Evolutionary conservation across 495 filamentous ascomycete species (phyloP), one percentile per base, ranked within the genome.

Genomic region (Penicillium malachiteum): DNA sequence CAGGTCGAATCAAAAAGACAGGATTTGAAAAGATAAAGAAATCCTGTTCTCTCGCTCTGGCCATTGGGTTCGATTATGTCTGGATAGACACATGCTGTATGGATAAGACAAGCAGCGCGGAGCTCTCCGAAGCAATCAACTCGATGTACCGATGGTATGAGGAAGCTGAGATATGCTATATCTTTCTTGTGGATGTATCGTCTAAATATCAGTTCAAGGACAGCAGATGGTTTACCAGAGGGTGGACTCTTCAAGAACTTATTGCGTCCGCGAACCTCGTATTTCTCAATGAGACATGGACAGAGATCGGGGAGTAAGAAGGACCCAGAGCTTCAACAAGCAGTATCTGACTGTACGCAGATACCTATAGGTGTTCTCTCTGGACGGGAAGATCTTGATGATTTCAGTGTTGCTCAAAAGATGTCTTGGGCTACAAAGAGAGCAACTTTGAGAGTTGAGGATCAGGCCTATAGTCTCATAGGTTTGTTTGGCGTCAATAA

Each of bases 11-110:
- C 6, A 34, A 34, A 11, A 5, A 5, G 33, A 5, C 5, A 6
- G 33, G 33, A 11, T 34, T 5, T 5, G 11, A 11, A 34, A 34
- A 34, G 33, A 11, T 34, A 11, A 34, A 34, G 33, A 11, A 34
- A 5, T 34, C 11, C 11, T 34, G 33, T 11, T 34, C 33, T 11
- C 33, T 11, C 33, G 33, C 33, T 6, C 11, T n/a, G n/a, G n/a
- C n/a, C n/a, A n/a, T n/a, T n/a, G n/a, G n/a, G n/a, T n/a, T n/a
- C n/a, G 1, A 45, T 0, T 45, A 45, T 13, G 43, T 12, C n/a
- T 45, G 43, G 43, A n/a, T 45, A 6, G 43, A 45, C 13, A 45
- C 43, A 5, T 45, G 43, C 11, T 45, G 43, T 13, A 45, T 45
- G 8, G 21, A 45, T n/a, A 45, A 45, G 12, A 45, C 18, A 31